These are phyloP conservation scores for Sporisorium graminicola DNA, from an alignment of 1,284 basidiomycete genomes.

Conservation along the genomic window DNA sequence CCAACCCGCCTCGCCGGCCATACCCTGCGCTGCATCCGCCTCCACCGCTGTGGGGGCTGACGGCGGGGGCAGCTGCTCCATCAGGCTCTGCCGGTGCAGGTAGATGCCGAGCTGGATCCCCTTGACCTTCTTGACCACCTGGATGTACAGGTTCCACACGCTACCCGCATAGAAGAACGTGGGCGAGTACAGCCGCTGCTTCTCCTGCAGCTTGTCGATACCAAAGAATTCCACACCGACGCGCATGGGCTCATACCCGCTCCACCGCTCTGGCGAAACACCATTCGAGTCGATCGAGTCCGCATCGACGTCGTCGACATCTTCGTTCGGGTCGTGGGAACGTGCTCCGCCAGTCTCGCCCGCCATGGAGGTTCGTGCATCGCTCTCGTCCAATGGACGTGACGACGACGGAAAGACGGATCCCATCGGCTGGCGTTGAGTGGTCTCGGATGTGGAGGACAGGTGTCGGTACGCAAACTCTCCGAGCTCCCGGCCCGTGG, in stretches of 20 bases:
- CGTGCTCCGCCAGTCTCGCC: slow-evolving; percentile 15
- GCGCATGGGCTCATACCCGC: slow-evolving; percentile 65
- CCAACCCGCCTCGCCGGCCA: slow-evolving; percentile 4
- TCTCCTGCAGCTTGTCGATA: slow-evolving; percentile 81
- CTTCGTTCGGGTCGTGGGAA: slow-evolving; percentile 30
- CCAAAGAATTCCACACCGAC: slow-evolving; percentile 92
- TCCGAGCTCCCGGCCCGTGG: slow-evolving; percentile 55
- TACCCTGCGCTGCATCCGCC: slow-evolving; percentile 3
- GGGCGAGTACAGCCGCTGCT: slow-evolving; percentile 75
- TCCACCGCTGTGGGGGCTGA: slow-evolving; percentile 71
- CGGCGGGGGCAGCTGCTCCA: slow-evolving; percentile 73
- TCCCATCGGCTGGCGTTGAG: neutral
- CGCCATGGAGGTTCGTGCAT: slow-evolving; percentile 9
- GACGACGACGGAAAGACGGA: slow-evolving; percentile 4
- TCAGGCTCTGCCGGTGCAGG: slow-evolving; percentile 83
- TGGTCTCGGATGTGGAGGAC: slow-evolving; percentile 1
- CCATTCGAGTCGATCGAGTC: slow-evolving; percentile 26
- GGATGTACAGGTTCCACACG: slow-evolving; percentile 87
- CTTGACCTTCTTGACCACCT: slow-evolving; percentile 80
- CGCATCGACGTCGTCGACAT: slow-evolving; percentile 27
- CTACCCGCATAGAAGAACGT: slow-evolving; percentile 75
- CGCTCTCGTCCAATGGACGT: slow-evolving; percentile 23
- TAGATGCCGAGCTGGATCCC: slow-evolving; percentile 87
- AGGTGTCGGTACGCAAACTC: slow-evolving; percentile 29
- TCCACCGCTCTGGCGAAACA: slow-evolving; percentile 48